Conservation (phyloP, 441 rosid species). For the Adansonia madagascariensis region DNA sequence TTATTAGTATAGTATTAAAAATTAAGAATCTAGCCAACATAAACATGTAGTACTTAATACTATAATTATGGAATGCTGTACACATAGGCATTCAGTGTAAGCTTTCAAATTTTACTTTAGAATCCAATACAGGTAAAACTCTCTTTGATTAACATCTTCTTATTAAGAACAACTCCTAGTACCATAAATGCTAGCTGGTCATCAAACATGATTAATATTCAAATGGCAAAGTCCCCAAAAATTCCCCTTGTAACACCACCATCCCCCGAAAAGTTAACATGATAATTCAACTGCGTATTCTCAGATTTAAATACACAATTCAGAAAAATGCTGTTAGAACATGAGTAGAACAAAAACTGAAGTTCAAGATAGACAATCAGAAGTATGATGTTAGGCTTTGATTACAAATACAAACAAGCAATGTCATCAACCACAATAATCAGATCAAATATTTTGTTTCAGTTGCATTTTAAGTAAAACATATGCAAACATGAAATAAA, state of each 20-base stretch:
- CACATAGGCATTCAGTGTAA: not conserved
- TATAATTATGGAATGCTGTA: not conserved
- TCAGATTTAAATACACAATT: not conserved
- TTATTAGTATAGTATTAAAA: not conserved
- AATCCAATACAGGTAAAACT: conserved; percentile 10
- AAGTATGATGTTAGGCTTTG: not conserved
- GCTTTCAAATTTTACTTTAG: not conserved
- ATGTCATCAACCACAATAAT: conserved; percentile 4
- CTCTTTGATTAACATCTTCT: not conserved
- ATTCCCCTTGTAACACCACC: not conserved
- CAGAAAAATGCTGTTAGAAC: not conserved
- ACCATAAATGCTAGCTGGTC: not conserved
- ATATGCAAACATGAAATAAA: conserved; percentile 14
- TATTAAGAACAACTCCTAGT: not conserved
- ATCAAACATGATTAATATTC: conserved; percentile 3
- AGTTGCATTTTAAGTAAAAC: not conserved
- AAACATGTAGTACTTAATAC: not conserved
- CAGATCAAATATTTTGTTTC: conserved; percentile 7
- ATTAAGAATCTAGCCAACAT: not conserved
- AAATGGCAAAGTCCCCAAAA: conserved; percentile 9
- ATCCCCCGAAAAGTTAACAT: not conserved
- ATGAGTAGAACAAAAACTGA: not conserved
- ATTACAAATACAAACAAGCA: not conserved
- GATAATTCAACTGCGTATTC: conserved; percentile 12
- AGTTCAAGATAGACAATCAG: conserved; percentile 5